Evolutionary conservation across 2,329 filamentous ascomycete genomes (phyloP).

Genomic region (Coccinonectria pachysandricola): DNA sequence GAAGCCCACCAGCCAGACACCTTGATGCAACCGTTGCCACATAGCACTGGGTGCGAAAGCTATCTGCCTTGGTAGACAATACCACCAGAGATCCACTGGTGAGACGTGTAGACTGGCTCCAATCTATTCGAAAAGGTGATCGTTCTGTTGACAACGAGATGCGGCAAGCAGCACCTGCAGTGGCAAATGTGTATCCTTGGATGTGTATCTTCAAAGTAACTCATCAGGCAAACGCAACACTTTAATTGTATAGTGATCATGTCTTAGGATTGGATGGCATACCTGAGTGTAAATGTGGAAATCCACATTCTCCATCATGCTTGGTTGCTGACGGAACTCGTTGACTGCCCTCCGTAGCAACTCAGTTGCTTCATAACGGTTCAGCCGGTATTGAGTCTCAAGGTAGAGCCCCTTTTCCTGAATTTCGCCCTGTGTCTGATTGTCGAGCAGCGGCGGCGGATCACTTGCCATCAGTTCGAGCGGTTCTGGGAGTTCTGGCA

Average conservation of each 20-base stretch:
- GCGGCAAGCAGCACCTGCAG: slow-evolving; percentile 52
- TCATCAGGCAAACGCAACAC: not conserved
- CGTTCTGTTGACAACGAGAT: slow-evolving; percentile 61
- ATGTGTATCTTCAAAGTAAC: slow-evolving; percentile 47
- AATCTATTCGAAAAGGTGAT: slow-evolving; percentile 56
- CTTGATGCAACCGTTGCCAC: slow-evolving; percentile 65
- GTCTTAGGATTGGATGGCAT: slow-evolving; percentile 14
- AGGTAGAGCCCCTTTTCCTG: too few relatives aligned
- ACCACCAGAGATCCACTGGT: slow-evolving; percentile 43
- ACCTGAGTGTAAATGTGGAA: slow-evolving; percentile 64
- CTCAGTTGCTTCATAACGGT: slow-evolving; percentile 64
- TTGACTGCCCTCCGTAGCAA: slow-evolving; percentile 58
- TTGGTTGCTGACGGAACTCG: slow-evolving; percentile 40
- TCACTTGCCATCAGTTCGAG: slow-evolving; percentile 14
- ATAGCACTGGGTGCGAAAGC: slow-evolving; percentile 54
- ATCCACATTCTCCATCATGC: slow-evolving; percentile 45
- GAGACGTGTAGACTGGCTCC: slow-evolving; percentile 44
- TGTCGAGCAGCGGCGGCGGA: slow-evolving; percentile 7
- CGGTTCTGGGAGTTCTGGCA: slow-evolving; percentile 16
- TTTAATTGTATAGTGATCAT: too few relatives aligned
- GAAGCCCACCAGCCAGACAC: slow-evolving; percentile 47
- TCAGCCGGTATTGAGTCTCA: slow-evolving; percentile 60
- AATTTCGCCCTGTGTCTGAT: too few relatives aligned
- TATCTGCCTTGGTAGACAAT: slow-evolving; percentile 43
- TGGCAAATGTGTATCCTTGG: slow-evolving; percentile 52